Evolutionary conservation across 768 basidiomycete genomes (phyloP), one percentile per base, ranked within the genome.

Genomic region (Cystofilobasidium ferigula): DNA sequence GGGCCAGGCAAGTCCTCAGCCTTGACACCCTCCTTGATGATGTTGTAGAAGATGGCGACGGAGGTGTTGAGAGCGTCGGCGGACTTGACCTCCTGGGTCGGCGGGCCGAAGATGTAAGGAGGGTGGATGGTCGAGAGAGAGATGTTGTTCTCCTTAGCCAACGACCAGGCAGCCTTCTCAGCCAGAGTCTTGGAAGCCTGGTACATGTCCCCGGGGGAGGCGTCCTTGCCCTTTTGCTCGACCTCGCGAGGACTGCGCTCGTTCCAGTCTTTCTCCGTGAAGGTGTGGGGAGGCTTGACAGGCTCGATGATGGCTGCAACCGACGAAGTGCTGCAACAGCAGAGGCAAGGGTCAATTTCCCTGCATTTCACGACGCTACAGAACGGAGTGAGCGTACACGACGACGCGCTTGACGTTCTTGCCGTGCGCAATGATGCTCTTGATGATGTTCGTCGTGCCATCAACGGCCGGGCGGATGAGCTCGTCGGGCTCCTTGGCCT

Each of bases 401-500:
- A 87, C 82, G 47, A 90, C 77, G 5, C 88, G 82, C 73, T 86
- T 84, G 70, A 89, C 78, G 13, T 73, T 70, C 22, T 79, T 69
- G 57, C 54, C 54, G 43, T 62, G 26, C 57, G 42, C 42, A 24
- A 16, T 24, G 38, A 57, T 38, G 26, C 45, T 30, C 67, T 63
- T 68, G 30, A 90, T 76, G 18, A 89, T 78, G 9, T 82, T 79
- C 0, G 81, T 70, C 0, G 88, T 89, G 1, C 88, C 88, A 3
- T 82, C 76, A 4, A 89, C 81, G 34, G 88, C 88, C 7, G 89
- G 88, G 0, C 73, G 74, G 68, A 87, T 83, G 42, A 87, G 70
- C 67, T 86, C 76, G 24, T 71, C 34, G 0, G 71, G 69, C 30
- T 73, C 63, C 0, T 69, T 59, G 5, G 69, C 79, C 1, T 80